Conservation (phyloP, 1,284 basidiomycete genomes). For the Schizophyllum amplum region DNA sequence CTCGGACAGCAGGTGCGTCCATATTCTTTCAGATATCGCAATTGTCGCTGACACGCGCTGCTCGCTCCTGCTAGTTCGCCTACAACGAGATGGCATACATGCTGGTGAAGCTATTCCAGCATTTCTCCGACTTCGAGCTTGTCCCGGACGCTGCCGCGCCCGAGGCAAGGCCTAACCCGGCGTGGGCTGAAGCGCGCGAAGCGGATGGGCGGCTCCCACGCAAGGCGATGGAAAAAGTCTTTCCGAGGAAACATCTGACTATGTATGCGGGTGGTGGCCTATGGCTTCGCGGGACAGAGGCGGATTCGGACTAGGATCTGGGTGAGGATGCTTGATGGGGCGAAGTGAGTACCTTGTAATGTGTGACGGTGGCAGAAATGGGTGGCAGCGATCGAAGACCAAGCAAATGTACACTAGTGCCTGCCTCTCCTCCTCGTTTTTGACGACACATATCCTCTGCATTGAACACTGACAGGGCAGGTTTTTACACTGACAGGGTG, state of each 20-base stretch:
- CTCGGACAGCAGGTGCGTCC: conserved; percentile 15
- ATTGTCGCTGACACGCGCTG: conserved; percentile 21
- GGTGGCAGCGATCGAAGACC: no score
- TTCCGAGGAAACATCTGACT: conserved; percentile 33
- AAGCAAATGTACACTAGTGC: no score
- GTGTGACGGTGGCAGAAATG: no score
- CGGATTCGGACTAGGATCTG: no score
- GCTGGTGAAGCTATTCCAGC: conserved; percentile 42
- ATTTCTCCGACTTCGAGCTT: conserved; percentile 31
- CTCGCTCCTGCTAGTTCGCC: conserved; percentile 33
- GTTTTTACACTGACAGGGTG: no score
- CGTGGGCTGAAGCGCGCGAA: conserved; percentile 25
- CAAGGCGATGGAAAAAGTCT: conserved; percentile 27
- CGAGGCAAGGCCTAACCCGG: conserved; percentile 23
- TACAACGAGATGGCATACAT: conserved; percentile 51
- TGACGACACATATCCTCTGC: no score
- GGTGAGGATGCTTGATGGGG: no score
- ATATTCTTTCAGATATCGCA: neutral
- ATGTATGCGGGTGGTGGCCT: conserved; percentile 23
- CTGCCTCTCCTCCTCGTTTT: no score
- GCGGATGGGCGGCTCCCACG: conserved; percentile 7
- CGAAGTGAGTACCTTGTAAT: no score
- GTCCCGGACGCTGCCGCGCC: conserved; percentile 29
- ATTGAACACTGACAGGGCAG: no score
- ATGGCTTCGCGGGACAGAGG: conserved; percentile 12